Evolutionary conservation across 306 rosid species (phyloP).

Genomic region (Vigna mungo): DNA sequence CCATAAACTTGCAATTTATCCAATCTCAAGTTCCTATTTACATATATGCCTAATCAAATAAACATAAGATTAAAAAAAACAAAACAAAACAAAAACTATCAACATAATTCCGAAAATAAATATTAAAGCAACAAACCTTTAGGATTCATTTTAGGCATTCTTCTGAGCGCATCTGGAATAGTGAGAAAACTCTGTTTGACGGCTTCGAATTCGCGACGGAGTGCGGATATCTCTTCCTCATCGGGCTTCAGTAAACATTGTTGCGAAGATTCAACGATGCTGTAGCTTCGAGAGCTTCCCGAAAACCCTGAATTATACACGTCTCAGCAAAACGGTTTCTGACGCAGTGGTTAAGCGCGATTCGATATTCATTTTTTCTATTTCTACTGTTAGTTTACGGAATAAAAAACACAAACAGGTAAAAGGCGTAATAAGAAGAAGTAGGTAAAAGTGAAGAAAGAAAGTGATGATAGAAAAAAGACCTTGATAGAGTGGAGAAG

Average conservation of each 20-base stretch:
- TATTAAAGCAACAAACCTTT: conserved; percentile 55
- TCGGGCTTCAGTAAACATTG: conserved; percentile 42
- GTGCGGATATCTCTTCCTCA: conserved; percentile 58
- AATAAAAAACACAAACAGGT: conserved; percentile 31
- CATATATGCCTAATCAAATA: conserved; percentile 78
- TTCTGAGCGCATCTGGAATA: conserved; percentile 67
- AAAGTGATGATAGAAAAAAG: neutral
- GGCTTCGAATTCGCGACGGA: conserved; percentile 70
- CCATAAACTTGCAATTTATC: conserved; percentile 89
- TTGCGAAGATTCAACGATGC: conserved; percentile 43
- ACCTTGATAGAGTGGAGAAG: conserved; percentile 59
- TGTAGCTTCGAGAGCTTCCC: conserved; percentile 56
- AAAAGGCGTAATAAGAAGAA: neutral
- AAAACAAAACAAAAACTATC: conserved; percentile 1
- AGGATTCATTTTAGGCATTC: conserved; percentile 85
- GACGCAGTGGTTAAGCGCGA: neutral
- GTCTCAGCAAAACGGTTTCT: conserved; percentile 11
- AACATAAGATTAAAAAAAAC: neutral
- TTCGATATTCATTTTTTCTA: neutral
- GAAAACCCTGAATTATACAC: conserved; percentile 55
- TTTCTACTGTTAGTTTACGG: neutral
- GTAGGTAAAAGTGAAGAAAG: neutral
- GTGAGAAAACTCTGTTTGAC: conserved; percentile 69
- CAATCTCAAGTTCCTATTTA: conserved; percentile 80
- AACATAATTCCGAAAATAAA: conserved; percentile 29